phyloP scores from a whole-genome alignment of 179 eudicot species.

The Patellifolia procumbens region DNA sequence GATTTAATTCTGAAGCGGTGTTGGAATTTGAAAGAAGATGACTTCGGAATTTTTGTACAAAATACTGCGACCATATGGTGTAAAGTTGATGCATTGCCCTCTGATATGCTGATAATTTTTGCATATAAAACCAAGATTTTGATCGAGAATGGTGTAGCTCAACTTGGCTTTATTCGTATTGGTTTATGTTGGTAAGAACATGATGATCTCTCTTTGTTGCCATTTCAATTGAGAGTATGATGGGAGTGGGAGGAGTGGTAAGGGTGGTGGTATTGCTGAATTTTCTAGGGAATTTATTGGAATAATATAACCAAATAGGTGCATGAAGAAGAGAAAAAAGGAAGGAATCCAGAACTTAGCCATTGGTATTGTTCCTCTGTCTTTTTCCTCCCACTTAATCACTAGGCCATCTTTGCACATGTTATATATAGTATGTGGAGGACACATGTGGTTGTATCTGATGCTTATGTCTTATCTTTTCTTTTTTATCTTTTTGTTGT shows the following conservation, averaged over 20 bases:
- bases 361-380: not conserved
- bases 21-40: not conserved
- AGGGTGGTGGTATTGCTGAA: conserved; percentile 18
- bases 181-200: conserved; percentile 51
- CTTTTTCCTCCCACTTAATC: not conserved
- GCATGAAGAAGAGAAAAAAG: not conserved
- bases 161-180: not conserved
- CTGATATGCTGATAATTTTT: not conserved
- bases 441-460: not conserved
- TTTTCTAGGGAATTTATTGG: not conserved
- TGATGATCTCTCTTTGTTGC: conserved; percentile 88
- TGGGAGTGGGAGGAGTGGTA: conserved; percentile 66
- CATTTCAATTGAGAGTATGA: conserved; percentile 76
- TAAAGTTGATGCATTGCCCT: not conserved
- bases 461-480: not conserved
- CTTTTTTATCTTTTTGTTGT: not conserved
- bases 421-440: conserved; percentile 17
- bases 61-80: not conserved
- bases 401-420: conserved; percentile 4
- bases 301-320: conserved; percentile 6
- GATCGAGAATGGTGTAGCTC: not conserved
- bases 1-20: not conserved
- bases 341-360: conserved; percentile 2
- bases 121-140: not conserved
- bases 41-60: not conserved